These are phyloP conservation scores for Boletus calvinii DNA, from an alignment of 1,284 basidiomycete genomes.

Conservation along the genomic window DNA sequence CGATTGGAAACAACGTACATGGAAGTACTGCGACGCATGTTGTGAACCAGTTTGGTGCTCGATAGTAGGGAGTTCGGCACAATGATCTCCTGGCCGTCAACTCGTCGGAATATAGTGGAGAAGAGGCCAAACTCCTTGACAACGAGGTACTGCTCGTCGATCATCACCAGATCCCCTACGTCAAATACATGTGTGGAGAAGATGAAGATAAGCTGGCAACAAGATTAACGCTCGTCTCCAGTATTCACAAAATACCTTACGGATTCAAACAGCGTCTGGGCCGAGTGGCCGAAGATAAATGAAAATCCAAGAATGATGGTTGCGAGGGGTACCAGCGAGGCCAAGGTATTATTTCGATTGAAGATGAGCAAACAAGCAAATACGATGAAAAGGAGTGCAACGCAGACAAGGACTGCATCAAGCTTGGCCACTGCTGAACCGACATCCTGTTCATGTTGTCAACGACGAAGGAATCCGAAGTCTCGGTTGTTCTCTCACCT, in stretches of 20 bases:
- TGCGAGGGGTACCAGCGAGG: conserved; percentile 80
- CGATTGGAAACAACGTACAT: conserved; percentile 47
- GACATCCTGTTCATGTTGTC: conserved; percentile 49
- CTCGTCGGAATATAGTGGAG: conserved; percentile 75
- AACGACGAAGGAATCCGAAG: neutral
- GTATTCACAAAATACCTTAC: conserved; percentile 38
- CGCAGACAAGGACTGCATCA: conserved; percentile 66
- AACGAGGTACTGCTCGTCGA: conserved; percentile 47
- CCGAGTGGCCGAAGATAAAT: conserved; percentile 82
- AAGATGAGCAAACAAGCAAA: conserved; percentile 82
- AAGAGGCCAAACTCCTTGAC: conserved; percentile 82
- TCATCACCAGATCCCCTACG: conserved; percentile 77
- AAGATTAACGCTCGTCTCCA: neutral
- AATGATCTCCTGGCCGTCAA: conserved; percentile 78
- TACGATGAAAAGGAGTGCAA: conserved; percentile 60
- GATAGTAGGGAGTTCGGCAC: conserved; percentile 80
- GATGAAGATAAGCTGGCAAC: conserved; percentile 69
- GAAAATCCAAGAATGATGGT: conserved; percentile 80
- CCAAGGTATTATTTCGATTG: conserved; percentile 64
- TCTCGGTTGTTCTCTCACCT: conserved; percentile 41
- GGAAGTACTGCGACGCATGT: conserved; percentile 70
- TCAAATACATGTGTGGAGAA: conserved; percentile 82
- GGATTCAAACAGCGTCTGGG: conserved; percentile 79
- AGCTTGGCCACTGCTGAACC: conserved; percentile 72
- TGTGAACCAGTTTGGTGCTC: conserved; percentile 74